phyloP scores from a whole-genome alignment of 768 basidiomycete species.

The Ephemerocybe angulata region DNA sequence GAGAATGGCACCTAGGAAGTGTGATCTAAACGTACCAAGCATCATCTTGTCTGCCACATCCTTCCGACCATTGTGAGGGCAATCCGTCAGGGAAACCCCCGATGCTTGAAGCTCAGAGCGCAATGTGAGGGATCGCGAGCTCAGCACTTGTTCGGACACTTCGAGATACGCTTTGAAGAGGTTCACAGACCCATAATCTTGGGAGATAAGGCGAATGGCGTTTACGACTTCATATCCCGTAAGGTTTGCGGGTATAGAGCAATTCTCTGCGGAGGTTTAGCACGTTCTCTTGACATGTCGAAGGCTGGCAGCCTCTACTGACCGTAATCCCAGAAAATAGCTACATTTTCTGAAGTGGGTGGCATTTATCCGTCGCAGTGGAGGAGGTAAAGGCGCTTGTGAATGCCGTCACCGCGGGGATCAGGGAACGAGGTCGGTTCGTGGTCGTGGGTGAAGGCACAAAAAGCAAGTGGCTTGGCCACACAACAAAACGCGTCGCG shows the following conservation, averaged over 20 bases:
- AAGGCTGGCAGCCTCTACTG: constrained; percentile 8
- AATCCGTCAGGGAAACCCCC: constrained; percentile 41
- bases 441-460: no score
- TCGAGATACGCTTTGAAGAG: constrained; percentile 55
- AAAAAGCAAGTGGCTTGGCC: no score
- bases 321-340: constrained; percentile 46
- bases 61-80: constrained; percentile 33
- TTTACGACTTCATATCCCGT: constrained; percentile 42
- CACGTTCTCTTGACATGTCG: background rate
- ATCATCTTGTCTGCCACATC: constrained; percentile 51
- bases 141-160: constrained; percentile 31
- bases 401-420: no score
- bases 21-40: constrained; percentile 30
- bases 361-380: background rate
- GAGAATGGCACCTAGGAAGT: background rate
- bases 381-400: background rate
- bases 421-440: background rate
- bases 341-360: constrained; percentile 20
- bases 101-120: constrained; percentile 46
- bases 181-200: constrained; percentile 43
- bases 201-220: constrained; percentile 42
- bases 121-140: constrained; percentile 14
- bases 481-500: background rate
- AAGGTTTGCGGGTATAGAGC: constrained; percentile 29
- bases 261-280: constrained; percentile 29